These are phyloP conservation scores for Thalassiosira tumida DNA, from an alignment of 352 stramenopile genomes.

Conservation along the genomic window DNA sequence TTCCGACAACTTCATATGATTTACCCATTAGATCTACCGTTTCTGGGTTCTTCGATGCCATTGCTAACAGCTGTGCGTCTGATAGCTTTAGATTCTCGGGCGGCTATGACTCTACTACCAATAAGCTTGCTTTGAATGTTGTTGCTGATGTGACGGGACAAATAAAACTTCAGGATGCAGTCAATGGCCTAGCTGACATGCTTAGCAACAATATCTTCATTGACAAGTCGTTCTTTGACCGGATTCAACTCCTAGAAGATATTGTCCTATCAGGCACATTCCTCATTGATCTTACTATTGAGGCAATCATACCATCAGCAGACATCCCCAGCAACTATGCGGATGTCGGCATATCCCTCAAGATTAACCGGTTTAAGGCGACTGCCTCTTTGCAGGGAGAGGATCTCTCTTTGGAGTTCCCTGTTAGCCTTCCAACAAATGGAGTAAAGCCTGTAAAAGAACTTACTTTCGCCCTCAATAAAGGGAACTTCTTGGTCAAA, in stretches of 20 bases:
- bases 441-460: background rate
- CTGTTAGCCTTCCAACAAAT: constrained; percentile 44
- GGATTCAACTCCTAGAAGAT: constrained; percentile 23
- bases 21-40: constrained; percentile 23
- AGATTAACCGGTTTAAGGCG: constrained; percentile 59
- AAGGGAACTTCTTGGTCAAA: constrained; percentile 27
- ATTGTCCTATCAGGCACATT: constrained; percentile 54
- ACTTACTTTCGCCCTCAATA: constrained; percentile 24
- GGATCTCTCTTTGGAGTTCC: constrained; percentile 31
- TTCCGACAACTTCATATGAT: background rate
- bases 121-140: constrained; percentile 55
- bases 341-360: constrained; percentile 41
- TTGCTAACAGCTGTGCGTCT: constrained; percentile 63
- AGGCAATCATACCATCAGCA: constrained; percentile 46
- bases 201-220: constrained; percentile 35
- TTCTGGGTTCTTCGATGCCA: constrained; percentile 60
- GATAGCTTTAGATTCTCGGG: constrained; percentile 45
- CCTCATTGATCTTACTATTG: constrained; percentile 69
- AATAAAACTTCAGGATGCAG: background rate
- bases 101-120: constrained; percentile 53
- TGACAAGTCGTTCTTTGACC: constrained; percentile 50
- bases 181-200: constrained; percentile 37
- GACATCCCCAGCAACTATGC: constrained; percentile 31
- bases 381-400: background rate
- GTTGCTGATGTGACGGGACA: background rate